Evolutionary conservation across 2,329 filamentous ascomycete species (phyloP).

Genomic region (Pseudogymnoascus sp.): DNA sequence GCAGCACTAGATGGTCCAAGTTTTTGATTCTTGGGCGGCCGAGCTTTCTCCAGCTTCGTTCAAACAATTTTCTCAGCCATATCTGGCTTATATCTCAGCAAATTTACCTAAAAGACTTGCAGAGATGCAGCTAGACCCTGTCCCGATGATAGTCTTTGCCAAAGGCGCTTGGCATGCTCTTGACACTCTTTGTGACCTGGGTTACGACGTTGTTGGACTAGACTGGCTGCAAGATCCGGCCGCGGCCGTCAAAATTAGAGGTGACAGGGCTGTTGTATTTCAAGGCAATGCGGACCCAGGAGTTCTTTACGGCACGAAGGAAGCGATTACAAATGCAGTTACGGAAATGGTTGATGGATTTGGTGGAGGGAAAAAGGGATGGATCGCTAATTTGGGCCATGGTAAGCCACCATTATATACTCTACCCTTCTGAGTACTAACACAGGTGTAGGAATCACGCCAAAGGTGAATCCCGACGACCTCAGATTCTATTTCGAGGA

Average conservation of each 20-base stretch:
- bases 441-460: conserved; percentile 67
- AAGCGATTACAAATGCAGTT: conserved; percentile 74
- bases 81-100: conserved; percentile 74
- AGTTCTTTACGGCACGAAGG: conserved; percentile 76
- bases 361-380: conserved; percentile 71
- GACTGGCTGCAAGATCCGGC: conserved; percentile 92
- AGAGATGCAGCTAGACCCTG: conserved; percentile 67
- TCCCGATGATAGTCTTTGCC: conserved; percentile 97
- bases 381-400: conserved; percentile 96
- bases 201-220: conserved; percentile 88
- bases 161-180: conserved; percentile 97
- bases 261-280: conserved; percentile 66
- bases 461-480: conserved; percentile 87
- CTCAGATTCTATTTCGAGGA: conserved; percentile 92
- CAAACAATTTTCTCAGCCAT: conserved; percentile 78
- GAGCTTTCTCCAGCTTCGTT: conserved; percentile 83
- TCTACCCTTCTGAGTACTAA: conserved; percentile 17
- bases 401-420: conserved; percentile 48
- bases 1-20: conserved; percentile 65
- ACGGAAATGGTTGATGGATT: conserved; percentile 86
- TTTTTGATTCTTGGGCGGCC: conserved; percentile 97
- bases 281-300: conserved; percentile 97
- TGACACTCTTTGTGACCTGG: conserved; percentile 76
- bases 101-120: conserved; percentile 68
- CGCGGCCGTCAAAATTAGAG: conserved; percentile 72